Base-by-base conservation (phyloP, 1,139 yeast genomes). In the Yamadazyma friedrichii region DNA sequence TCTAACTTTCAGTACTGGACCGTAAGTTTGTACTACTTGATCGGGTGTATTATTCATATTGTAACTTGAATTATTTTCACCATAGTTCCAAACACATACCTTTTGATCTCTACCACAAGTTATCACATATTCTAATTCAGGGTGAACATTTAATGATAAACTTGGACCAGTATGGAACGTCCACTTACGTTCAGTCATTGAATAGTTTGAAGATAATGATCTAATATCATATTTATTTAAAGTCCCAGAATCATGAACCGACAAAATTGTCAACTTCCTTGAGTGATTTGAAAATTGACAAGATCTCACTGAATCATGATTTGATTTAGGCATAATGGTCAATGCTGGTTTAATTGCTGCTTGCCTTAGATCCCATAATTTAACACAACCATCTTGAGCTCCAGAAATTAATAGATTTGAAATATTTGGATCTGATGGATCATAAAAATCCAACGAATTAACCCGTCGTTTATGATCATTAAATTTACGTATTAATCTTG, bases 81-180 rank as follows among this genome's bases (percentile, higher is more conserved):
- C 61, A 48, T 65, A 72, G 55, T 85, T 85, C 91, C 95, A 88
- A 1, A 87, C 78, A 49, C 88, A 88, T 33, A 88, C 72, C 49
- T 83, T 84, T 48, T 81, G 87, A 62, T 93, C 99, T 52, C 97
- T 72, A 9, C 98, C 98, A 15, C 98, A 98, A 10, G 96, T 88
- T 2, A 84, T 83, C 13, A 93, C 78, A 53, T 83, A 87, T 49
- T 89, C 96, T 32, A 76, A 64, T 37, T 82, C 84, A 0, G 95
- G 95, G 55, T 91, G 96, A 80, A 96, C 89, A 55, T 88, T 89
- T 9, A 93, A 63, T 1, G 95, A 80, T 15, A 91, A 68, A 0
- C 96, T 98, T 1, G 96, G 95, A 0, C 96, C 96, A 1, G 93
- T 78, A 59, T 93, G 98, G 3, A 96, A 94, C 53, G 85, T 88